Base-by-base conservation (phyloP, 768 basidiomycete species). In the Russula abietina region DNA sequence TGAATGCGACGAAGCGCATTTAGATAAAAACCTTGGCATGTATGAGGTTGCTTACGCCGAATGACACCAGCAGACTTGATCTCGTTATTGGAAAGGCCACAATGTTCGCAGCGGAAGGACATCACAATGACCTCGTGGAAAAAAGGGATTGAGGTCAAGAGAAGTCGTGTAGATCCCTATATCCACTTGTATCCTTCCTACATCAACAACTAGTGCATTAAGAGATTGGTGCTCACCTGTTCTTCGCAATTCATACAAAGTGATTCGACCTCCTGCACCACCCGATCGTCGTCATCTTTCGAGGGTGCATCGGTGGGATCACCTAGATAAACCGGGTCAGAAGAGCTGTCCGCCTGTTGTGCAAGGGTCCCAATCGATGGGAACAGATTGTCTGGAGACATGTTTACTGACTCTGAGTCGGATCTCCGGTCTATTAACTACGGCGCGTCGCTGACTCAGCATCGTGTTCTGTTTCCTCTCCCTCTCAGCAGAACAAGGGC, bases 101-200 rank as follows among this genome's bases (percentile, higher is more conserved):
- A 99, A 70, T 93, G 87, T 61, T 96, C 92, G 72, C 97, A 99
- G 60, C 88, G 83, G 78, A 99, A 99, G 43, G 93, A 95, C 86
- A 96, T 93, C 64, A 98, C 84, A 66, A 99, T 90, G 56, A 98
- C 87, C 73, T 99, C 92, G 50, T 84, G 80, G 79, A 98, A 98
- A 78, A 86, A 98, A 0, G 97, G 97, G 54, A 99, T 99, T 3
- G 87, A 85, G 0, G 95, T 98, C 54, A 99, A 78, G 69, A 99
- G 83, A 69, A 99, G 75, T 48, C 93, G 79, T 0, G 97, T 99
- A 14, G 79, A 77, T 36, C 96, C 96, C 93, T 98, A 79, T 52
- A 30, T 16, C 36, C 33, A 46, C 59, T 60, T 43, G 38, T n/a
- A 46, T 11, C 61, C 12, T 28, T 55, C 33, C 48, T 30, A 16